Evolutionary conservation across 345 rosid genomes (phyloP).

Genomic region (Carallia brachiata): DNA sequence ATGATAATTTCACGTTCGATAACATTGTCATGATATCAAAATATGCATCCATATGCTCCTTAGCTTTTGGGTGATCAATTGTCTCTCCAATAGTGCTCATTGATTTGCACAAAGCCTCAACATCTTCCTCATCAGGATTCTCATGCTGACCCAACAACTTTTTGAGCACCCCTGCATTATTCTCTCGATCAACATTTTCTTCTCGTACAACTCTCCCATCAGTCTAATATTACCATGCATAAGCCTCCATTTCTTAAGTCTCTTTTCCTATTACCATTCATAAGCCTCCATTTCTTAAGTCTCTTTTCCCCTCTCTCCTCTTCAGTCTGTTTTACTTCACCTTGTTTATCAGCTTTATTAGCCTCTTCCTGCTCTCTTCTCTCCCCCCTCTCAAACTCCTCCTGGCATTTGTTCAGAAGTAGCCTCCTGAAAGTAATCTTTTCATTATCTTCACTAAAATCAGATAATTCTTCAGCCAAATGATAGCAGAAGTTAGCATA

Average conservation of each 20-base stretch:
- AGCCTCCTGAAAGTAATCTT: conserved; percentile 80
- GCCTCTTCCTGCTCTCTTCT: conserved; percentile 87
- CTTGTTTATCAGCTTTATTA: conserved; percentile 74
- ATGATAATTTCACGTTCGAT: conserved; percentile 67
- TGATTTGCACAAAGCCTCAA: conserved; percentile 87
- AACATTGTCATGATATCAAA: conserved; percentile 67
- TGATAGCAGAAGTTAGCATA: conserved; percentile 74
- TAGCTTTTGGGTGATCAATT: conserved; percentile 74
- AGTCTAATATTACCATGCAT: conserved; percentile 97
- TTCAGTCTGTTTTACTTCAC: conserved; percentile 62
- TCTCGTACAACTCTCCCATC: conserved; percentile 94
- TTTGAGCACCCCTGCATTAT: conserved; percentile 85
- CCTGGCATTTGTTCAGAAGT: conserved; percentile 93
- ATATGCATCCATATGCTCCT: conserved; percentile 68
- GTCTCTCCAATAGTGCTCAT: conserved; percentile 94
- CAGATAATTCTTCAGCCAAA: conserved; percentile 75
- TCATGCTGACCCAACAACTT: conserved; percentile 70
- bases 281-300: conserved; percentile 75
- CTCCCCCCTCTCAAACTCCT: conserved; percentile 94
- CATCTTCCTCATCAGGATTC: conserved; percentile 87
- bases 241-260: conserved; percentile 78
- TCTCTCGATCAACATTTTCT: conserved; percentile 86
- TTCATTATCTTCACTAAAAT: conserved; percentile 63
- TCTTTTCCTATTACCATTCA: conserved; percentile 91
- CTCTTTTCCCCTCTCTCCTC: conserved; percentile 90